Evolutionary conservation across 192 early-diverging fungal genomes (phyloP), one percentile per base, ranked within the genome.

Genomic region (Coemansia sp.): DNA sequence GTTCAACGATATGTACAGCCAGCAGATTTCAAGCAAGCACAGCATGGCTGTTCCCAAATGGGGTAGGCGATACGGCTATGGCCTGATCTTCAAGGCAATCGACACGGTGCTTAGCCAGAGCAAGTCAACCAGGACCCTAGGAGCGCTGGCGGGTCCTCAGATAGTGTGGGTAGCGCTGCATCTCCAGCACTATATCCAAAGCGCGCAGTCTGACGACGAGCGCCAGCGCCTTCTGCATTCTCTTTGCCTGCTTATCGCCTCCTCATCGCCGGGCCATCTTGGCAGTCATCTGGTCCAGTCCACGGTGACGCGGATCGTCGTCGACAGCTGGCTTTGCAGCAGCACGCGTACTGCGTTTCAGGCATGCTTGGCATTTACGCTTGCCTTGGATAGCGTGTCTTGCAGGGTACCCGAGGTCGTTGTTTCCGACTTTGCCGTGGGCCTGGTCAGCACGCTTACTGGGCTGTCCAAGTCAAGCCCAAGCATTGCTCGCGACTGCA

Each of bases 141-240:
- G 35, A 4, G 61, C 64, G 11, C 25, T 78, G 51, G 53, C 55
- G 14, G 54, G 58, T 36, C 49, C 75, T 22, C 64, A 59, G 36
- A 58, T 61, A 4, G 54, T 58, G 11, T 78, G 75, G 75, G 55
- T 78, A 20, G 67, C 55, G 25, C 48, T 72, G 1, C 66, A 72
- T 11, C 23, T 78, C 7, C 70, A 78, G 47, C 20, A 46, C 16
- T 58, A 11, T 13, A 55, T 72, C 3, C 60, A 63, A 19, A 30
- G 42, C 3, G 61, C 71, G 18, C 64, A 36, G 13, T 54, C 34
- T 6, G 54, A 60, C 50, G 71, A 73, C 27, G 42, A 61, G 22
- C 64, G 64, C 16, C 62, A 66, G 53, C 62, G 49, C 5, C 66
- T 78, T 30, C 60, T 58, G 14, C 29, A 55, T 9, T 53, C 75